Conservation (phyloP, 495 filamentous ascomycete genomes). For the Talaromyces stipitatus region DNA sequence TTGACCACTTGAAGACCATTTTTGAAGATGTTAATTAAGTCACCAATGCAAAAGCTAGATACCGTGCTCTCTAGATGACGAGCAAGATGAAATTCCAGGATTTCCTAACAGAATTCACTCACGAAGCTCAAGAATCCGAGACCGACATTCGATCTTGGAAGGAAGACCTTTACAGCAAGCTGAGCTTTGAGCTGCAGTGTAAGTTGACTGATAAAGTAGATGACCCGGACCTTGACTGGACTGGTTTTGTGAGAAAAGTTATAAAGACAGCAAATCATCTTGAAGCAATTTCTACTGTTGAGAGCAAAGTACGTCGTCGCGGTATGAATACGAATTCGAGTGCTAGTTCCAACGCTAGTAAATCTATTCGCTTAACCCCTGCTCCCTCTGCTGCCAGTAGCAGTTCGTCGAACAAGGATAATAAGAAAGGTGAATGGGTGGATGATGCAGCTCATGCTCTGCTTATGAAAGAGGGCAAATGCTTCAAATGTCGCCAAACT, state of each 20-base stretch:
- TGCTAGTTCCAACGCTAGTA: not conserved
- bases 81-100: not conserved
- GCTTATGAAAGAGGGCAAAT: slow-evolving; percentile 2
- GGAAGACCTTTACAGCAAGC: not conserved
- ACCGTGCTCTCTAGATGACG: not conserved
- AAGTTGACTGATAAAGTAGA: not conserved
- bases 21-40: not conserved
- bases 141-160: not conserved
- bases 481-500: not conserved
- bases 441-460: not conserved
- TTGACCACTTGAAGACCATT: not conserved
- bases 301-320: no score
- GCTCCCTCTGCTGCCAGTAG: no score
- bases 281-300: no score
- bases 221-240: not conserved
- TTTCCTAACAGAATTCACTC: slow-evolving; percentile 6
- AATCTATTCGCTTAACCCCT: no score
- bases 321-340: not conserved
- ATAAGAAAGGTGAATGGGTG: not conserved
- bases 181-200: not conserved
- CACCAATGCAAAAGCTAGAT: not conserved
- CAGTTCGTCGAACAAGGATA: no score
- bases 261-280: no score
- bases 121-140: not conserved
- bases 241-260: not conserved